Evolutionary conservation across 495 filamentous ascomycete species (phyloP).

Genomic region (Aspergillus diversus): DNA sequence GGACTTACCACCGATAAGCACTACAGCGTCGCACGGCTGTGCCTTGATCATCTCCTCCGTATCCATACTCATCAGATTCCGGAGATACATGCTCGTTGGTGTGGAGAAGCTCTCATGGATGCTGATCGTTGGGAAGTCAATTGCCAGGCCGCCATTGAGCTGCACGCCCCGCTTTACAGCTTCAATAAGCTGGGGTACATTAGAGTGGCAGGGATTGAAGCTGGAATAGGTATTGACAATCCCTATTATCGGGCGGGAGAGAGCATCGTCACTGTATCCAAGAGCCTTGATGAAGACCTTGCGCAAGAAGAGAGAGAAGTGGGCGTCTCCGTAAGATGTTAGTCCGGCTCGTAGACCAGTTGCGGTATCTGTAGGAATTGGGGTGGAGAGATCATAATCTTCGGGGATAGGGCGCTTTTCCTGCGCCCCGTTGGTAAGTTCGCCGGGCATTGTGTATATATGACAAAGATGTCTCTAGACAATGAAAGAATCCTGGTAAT

Average conservation of each 20-base stretch:
- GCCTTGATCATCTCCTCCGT: constrained; percentile 72
- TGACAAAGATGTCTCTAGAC: too few relatives aligned
- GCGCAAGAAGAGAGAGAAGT: constrained; percentile 72
- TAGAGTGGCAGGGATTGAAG: constrained; percentile 72
- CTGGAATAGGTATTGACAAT: constrained; percentile 68
- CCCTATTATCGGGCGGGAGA: constrained; percentile 66
- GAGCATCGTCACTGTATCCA: constrained; percentile 67
- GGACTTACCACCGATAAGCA: constrained; percentile 64
- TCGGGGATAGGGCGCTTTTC: neutral
- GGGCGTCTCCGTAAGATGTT: constrained; percentile 67
- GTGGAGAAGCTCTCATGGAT: constrained; percentile 64
- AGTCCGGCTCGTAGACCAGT: constrained; percentile 62
- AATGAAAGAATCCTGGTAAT: too few relatives aligned
- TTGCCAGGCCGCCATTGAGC: constrained; percentile 60
- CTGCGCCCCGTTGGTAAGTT: too few relatives aligned
- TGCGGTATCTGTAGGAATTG: constrained; percentile 42
- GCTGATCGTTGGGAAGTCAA: constrained; percentile 71
- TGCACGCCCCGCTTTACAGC: constrained; percentile 66
- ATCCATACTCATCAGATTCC: constrained; percentile 74
- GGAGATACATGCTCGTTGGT: constrained; percentile 69
- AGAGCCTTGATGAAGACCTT: constrained; percentile 74
- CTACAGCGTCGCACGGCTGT: constrained; percentile 65
- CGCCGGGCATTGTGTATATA: too few relatives aligned
- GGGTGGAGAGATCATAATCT: constrained; percentile 58
- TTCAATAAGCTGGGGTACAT: constrained; percentile 68